These are phyloP conservation scores for Fraxinus xanthoxyloides DNA, from an alignment of 305 asterid species.

Conservation along the genomic window DNA sequence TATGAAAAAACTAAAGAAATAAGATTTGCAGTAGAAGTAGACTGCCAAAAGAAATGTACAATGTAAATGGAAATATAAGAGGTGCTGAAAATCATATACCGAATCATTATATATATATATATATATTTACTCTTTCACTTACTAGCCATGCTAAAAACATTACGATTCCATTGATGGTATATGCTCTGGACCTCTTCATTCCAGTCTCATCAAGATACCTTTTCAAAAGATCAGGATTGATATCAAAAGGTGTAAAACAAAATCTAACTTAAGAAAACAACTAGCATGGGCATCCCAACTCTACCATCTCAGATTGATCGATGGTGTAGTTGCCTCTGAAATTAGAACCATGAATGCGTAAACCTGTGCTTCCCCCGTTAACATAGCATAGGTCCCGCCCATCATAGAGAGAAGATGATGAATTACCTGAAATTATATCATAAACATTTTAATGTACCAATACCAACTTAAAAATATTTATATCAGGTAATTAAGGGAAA, in stretches of 20 bases:
- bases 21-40: neutral
- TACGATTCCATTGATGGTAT: conserved; percentile 60
- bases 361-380: conserved; percentile 80
- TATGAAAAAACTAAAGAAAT: neutral
- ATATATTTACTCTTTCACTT: conserved; percentile 16
- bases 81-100: neutral
- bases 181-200: conserved; percentile 56
- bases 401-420: conserved; percentile 78
- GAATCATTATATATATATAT: neutral
- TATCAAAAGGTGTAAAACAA: conserved; percentile 4
- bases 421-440: conserved; percentile 45
- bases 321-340: conserved; percentile 88
- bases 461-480: neutral
- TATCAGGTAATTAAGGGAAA: neutral
- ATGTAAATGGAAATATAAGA: neutral
- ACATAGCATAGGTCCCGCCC: conserved; percentile 54
- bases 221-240: conserved; percentile 3
- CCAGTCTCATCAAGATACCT: conserved; percentile 92
- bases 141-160: conserved; percentile 77
- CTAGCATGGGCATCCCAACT: neutral
- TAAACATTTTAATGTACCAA: neutral
- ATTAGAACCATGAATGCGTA: conserved; percentile 62
- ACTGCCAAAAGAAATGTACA: neutral
- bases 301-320: conserved; percentile 85
- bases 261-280: neutral